Evolutionary conservation across 805 yeast genomes (phyloP), one percentile per base, ranked within the genome.

Genomic region (Saccharomycopsis fermentans): DNA sequence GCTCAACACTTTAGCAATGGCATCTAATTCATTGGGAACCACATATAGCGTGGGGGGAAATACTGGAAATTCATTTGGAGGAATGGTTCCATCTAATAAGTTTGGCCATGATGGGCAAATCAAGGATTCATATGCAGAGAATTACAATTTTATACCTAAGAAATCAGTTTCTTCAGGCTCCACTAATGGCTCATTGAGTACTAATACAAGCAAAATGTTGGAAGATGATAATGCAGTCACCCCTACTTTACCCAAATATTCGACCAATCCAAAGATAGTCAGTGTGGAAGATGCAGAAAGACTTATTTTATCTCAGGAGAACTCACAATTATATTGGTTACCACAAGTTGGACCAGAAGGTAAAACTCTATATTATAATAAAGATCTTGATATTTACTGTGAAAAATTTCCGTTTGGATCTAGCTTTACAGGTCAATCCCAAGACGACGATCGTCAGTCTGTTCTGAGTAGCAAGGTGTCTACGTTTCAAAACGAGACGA

Each of bases 351-450:
- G 85, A 1, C 73, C 75, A 12, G 77, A 75, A 55, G 85, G 82
- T 21, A 78, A 78, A 55, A 68, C 83, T 16, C 70, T 84, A 6
- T 87, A 77, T 69, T 83, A 81, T 69, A 82, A 84, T 65, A 78
- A 81, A 35, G 80, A 81, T 36, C 70, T 87, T 56, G 79, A 83
- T 63, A 72, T 84, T 1, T 81, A 79, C 63, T 81, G 89, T 63
- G 75, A 76, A 47, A 77, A 80, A 14, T 65, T 84, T 40, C 92
- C 94, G 0, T 69, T 81, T 56, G 29, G 60, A 4, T 34, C 50
- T 19, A 43, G 36, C n/a, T 26, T 43, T 3, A 19, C 24, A 14
- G 26, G 39, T 43, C 19, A 40, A 3, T 21, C 50, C 9, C 50
- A 21, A 43, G 50, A 43, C 21, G 50, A 43, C 24, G 50, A 43